phyloP scores from a whole-genome alignment of 768 basidiomycete species.

The Suillus paluster region DNA sequence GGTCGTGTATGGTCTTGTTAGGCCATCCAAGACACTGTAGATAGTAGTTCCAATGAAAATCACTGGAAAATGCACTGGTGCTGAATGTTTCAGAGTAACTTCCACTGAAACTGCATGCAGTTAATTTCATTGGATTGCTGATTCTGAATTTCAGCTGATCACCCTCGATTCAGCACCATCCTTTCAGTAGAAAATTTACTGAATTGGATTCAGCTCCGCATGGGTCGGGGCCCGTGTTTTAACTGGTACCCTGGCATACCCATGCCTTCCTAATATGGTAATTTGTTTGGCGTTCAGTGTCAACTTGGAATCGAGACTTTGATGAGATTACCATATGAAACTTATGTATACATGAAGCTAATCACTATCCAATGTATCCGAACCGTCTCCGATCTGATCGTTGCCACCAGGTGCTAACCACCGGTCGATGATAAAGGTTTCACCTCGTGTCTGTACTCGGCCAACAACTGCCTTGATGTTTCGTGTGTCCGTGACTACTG shows the following conservation, averaged over 20 bases:
- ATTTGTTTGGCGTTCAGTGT: background rate
- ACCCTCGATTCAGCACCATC: background rate
- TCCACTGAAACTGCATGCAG: slow-evolving; percentile 1
- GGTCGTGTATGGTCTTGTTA: no score
- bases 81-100: background rate
- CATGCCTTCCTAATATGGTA: no score
- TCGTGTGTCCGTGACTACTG: slow-evolving; percentile 17
- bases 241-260: no score
- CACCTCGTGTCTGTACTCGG: slow-evolving; percentile 6
- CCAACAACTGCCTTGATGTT: slow-evolving; percentile 18
- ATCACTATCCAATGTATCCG: background rate
- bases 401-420: background rate
- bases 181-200: background rate
- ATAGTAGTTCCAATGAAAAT: background rate
- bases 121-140: slow-evolving; percentile 1
- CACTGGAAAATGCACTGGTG: background rate
- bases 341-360: background rate
- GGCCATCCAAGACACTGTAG: no score
- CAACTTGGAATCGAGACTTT: slow-evolving; percentile 62
- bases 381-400: background rate
- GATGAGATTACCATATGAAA: slow-evolving; percentile 42
- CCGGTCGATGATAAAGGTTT: background rate
- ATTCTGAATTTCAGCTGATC: background rate
- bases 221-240: background rate
- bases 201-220: slow-evolving; percentile 9